A percentile compares a stretch with the other conserved stretches of the same genome.
Evolutionary conservation across 129 eudicot species (phyloP).

Genomic region (Tagetes patula): DNA sequence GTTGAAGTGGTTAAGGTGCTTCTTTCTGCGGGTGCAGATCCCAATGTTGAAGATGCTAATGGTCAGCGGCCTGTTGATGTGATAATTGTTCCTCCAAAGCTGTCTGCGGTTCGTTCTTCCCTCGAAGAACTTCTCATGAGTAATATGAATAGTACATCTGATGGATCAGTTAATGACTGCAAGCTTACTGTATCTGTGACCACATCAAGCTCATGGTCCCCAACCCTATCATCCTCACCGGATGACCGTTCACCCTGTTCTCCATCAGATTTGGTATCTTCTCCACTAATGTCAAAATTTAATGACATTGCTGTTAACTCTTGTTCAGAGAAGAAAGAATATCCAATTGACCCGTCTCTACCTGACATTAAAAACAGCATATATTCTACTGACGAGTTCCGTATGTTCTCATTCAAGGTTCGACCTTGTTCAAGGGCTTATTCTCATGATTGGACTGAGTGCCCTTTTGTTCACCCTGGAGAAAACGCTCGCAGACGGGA

Average conservation of each 20-base stretch:
- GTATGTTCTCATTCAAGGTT: slow-evolving; percentile 89
- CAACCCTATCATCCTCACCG: slow-evolving; percentile 61
- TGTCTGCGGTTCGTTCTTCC: slow-evolving; percentile 42
- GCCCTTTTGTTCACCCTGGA: slow-evolving; percentile 94
- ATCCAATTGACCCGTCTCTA: slow-evolving; percentile 78
- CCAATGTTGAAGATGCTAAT: slow-evolving; percentile 54
- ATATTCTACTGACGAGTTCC: slow-evolving; percentile 84
- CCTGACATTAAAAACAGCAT: slow-evolving; percentile 85
- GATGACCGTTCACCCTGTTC: slow-evolving; percentile 67
- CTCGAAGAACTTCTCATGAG: slow-evolving; percentile 58
- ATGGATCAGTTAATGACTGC: slow-evolving; percentile 47
- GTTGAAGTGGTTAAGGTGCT: slow-evolving; percentile 65
- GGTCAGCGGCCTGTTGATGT: slow-evolving; percentile 75
- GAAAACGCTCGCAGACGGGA: slow-evolving; percentile 89
- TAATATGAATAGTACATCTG: slow-evolving; percentile 42
- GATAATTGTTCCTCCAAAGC: slow-evolving; percentile 59
- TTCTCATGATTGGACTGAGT: slow-evolving; percentile 95
- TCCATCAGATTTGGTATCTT: slow-evolving; percentile 51
- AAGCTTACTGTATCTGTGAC: slow-evolving; percentile 49
- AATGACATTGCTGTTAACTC: slow-evolving; percentile 40
- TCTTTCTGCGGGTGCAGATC: slow-evolving; percentile 69
- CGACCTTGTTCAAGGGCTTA: slow-evolving; percentile 91
- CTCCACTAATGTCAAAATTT: slow-evolving; percentile 53
- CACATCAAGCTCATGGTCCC: slow-evolving; percentile 53
- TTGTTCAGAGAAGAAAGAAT: slow-evolving; percentile 68